These are phyloP conservation scores for Raffaelea arxii DNA, from an alignment of 2,329 filamentous ascomycete species.

Conservation along the genomic window DNA sequence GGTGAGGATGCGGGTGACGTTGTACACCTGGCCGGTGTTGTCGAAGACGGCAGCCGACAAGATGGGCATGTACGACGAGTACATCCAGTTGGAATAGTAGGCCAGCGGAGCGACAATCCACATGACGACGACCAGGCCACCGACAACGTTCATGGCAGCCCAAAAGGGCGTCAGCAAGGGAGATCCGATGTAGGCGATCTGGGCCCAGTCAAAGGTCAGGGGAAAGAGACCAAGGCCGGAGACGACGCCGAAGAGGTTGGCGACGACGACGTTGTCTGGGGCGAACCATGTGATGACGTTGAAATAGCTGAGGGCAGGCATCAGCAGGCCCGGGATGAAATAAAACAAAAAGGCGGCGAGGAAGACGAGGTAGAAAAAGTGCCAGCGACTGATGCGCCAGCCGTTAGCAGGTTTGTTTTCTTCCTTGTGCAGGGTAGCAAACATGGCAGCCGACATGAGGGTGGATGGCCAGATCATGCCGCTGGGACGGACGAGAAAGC, in stretches of 20 bases:
- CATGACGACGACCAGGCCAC: conserved; percentile 72
- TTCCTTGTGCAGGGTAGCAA: conserved; percentile 74
- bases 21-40: conserved; percentile 69
- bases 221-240: conserved; percentile 78
- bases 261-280: conserved; percentile 74
- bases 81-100: conserved; percentile 73
- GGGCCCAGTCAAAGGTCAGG: conserved; percentile 84
- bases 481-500: conserved; percentile 73
- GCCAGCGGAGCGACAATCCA: conserved; percentile 73
- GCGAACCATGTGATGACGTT: conserved; percentile 84
- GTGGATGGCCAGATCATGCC: conserved; percentile 91
- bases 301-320: conserved; percentile 82
- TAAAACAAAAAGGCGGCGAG: conserved; percentile 67
- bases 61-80: conserved; percentile 78
- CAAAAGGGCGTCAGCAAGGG: conserved; percentile 77
- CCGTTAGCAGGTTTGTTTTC: conserved; percentile 74
- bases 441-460: conserved; percentile 82
- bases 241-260: conserved; percentile 78
- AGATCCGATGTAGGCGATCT: conserved; percentile 80
- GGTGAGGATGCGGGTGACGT: conserved; percentile 73
- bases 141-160: conserved; percentile 77
- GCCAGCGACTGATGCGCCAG: conserved; percentile 74
- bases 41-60: conserved; percentile 79
- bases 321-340: conserved; percentile 71
- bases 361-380: conserved; percentile 73